Percentiles rank a stretch among this genome's conserved stretches.
These are phyloP conservation scores for Hepatocystis sp. DNA, from an alignment of 169 alveolate genomes.

Conservation along the genomic window DNA sequence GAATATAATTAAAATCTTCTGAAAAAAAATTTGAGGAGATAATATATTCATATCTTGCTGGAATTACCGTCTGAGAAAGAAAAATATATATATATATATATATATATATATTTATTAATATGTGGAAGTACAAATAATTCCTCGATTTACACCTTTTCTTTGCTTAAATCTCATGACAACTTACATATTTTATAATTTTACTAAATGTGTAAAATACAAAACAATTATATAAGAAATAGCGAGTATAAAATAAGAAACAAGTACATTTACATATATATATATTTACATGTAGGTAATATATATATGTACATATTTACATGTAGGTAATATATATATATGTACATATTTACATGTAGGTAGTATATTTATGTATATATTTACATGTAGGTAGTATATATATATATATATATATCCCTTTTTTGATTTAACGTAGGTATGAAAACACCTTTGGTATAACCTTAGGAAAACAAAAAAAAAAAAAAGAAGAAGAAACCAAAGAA, in stretches of 20 bases:
- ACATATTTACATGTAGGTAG: too few species aligned
- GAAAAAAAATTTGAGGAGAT: slow-evolving; percentile 35
- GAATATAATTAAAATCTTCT: slow-evolving; percentile 31
- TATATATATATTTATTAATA: too few species aligned
- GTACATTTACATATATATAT: not conserved
- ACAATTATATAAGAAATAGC: not conserved
- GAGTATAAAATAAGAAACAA: not conserved
- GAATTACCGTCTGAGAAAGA: slow-evolving; percentile 77
- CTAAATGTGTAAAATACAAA: too few species aligned
- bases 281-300: not conserved
- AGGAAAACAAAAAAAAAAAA: too few species aligned
- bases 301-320: not conserved
- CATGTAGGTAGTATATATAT: too few species aligned
- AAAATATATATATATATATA: not conserved
- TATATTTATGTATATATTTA: slow-evolving; percentile 6
- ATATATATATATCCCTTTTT: not conserved
- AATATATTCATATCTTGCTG: slow-evolving; percentile 50
- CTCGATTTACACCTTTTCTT: too few species aligned
- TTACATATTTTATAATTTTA: too few species aligned
- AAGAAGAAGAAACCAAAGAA: slow-evolving; percentile 74
- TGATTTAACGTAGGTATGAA: slow-evolving; percentile 73
- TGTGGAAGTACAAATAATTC: too few species aligned
- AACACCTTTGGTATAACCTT: slow-evolving; percentile 67
- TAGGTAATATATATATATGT: too few species aligned
- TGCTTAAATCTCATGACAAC: too few species aligned